phyloP scores from a whole-genome alignment of 2,329 filamentous ascomycete species.

The Apiospora sp. region DNA sequence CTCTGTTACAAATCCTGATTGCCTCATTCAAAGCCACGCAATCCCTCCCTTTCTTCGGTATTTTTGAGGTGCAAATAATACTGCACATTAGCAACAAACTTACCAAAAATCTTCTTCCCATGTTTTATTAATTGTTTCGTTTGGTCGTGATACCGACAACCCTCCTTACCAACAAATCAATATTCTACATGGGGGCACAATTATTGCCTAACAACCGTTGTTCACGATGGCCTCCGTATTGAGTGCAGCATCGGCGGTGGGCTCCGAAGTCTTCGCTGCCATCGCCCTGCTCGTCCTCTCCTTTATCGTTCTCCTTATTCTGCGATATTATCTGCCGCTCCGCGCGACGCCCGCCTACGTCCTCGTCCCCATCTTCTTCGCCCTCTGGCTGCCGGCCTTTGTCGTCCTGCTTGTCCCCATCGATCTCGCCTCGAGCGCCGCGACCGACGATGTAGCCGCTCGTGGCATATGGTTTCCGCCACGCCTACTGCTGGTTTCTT shows the following conservation, averaged over 20 bases:
- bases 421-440: slow-evolving; percentile 87
- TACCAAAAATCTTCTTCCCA: neutral
- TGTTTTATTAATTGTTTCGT: neutral
- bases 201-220: slow-evolving; percentile 39
- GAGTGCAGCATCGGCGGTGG: slow-evolving; percentile 69
- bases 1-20: neutral
- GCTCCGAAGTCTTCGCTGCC: slow-evolving; percentile 81
- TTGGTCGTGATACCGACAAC: slow-evolving; percentile 7
- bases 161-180: neutral
- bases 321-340: slow-evolving; percentile 89
- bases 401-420: slow-evolving; percentile 94
- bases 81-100: neutral
- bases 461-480: slow-evolving; percentile 89
- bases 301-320: slow-evolving; percentile 78
- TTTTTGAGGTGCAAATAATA: neutral
- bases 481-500: slow-evolving; percentile 81
- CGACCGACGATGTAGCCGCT: slow-evolving; percentile 72
- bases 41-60: neutral
- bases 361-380: slow-evolving; percentile 91
- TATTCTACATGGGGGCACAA: neutral
- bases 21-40: slow-evolving; percentile 2
- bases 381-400: slow-evolving; percentile 90
- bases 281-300: slow-evolving; percentile 78
- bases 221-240: slow-evolving; percentile 59
- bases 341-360: slow-evolving; percentile 91